phyloP scores from a whole-genome alignment of 2,329 filamentous ascomycete genomes.

The Trichoderma sp. region DNA sequence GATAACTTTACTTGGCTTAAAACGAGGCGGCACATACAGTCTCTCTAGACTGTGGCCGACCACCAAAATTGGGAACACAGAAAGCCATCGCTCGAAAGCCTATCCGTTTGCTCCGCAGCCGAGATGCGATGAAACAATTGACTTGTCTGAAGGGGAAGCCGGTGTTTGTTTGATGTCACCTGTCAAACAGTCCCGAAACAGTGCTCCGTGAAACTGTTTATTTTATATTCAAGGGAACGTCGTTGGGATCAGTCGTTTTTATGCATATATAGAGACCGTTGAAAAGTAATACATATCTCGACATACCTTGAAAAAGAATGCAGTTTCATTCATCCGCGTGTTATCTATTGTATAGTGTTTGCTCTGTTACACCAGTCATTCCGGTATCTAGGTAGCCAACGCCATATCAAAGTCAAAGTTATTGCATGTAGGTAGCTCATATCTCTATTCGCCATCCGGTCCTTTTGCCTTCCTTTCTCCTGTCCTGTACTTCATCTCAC shows the following conservation, averaged over 20 bases:
- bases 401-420: neutral
- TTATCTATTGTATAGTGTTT: neutral
- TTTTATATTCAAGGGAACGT: neutral
- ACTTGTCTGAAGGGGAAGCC: neutral
- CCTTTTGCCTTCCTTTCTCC: neutral
- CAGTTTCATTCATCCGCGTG: neutral
- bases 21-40: too few relatives aligned
- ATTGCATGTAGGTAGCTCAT: neutral
- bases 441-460: neutral
- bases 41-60: too few relatives aligned
- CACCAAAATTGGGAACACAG: neutral
- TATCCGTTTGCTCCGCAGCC: conserved; percentile 21
- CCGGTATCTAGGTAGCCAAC: neutral
- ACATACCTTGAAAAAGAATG: neutral
- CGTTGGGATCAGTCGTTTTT: neutral
- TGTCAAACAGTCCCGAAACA: conserved; percentile 25
- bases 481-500: conserved; percentile 16
- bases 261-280: neutral
- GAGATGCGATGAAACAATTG: neutral
- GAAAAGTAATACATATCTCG: neutral
- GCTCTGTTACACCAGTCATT: neutral
- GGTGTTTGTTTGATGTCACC: conserved; percentile 25
- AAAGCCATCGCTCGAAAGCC: neutral
- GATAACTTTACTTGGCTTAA: too few relatives aligned
- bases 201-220: neutral